Evolutionary conservation across 176 grass and related monocot genomes (phyloP).

Genomic region (Avena eriantha): DNA sequence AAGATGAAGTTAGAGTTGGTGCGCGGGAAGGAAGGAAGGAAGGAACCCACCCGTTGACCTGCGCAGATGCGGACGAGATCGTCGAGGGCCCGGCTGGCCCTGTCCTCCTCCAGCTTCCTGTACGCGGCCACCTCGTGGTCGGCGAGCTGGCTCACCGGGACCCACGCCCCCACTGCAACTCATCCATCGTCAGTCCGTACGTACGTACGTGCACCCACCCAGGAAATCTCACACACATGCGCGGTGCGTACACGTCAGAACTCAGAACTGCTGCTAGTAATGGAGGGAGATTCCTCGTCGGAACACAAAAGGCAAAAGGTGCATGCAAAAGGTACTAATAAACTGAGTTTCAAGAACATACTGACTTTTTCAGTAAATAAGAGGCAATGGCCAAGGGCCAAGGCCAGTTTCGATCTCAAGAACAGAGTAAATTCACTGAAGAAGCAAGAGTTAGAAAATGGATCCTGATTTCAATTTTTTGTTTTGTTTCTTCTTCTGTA

Average conservation of each 20-base stretch:
- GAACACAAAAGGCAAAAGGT: not conserved
- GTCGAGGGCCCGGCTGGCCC: constrained; percentile 52
- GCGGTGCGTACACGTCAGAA: not conserved
- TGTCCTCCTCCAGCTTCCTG: constrained; percentile 60
- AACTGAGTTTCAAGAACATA: no score
- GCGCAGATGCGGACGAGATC: constrained; percentile 65
- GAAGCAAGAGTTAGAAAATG: no score
- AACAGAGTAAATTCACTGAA: no score
- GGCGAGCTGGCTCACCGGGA: constrained; percentile 78
- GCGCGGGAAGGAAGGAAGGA: no score
- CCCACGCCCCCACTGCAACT: constrained; percentile 82
- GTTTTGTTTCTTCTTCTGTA: no score
- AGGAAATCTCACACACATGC: not conserved
- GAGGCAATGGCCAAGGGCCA: no score
- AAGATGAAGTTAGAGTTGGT: no score
- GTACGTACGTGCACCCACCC: not conserved
- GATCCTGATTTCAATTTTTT: no score
- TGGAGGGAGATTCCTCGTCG: not conserved
- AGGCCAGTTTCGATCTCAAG: no score
- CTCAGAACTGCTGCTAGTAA: no score
- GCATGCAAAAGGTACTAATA: not conserved
- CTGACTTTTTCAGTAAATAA: no score
- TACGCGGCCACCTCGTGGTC: constrained; percentile 70
- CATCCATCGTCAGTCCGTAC: not conserved
- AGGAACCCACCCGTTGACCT: constrained; percentile 44